Evolutionary conservation across 495 filamentous ascomycete species (phyloP).

Genomic region (Penicillium silybi): DNA sequence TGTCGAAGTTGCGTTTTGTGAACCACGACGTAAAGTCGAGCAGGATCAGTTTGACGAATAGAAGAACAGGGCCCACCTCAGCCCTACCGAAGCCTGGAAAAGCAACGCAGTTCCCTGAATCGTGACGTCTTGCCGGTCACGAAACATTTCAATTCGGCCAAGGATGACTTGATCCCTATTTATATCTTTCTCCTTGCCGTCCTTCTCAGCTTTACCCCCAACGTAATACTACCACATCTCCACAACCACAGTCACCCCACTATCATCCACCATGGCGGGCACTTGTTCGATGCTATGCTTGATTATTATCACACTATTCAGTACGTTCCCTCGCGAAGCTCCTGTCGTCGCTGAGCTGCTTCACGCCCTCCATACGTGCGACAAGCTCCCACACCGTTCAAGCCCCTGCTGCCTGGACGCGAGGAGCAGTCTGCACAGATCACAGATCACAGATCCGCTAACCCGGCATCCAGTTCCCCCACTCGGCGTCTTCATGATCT

Average conservation of each 20-base stretch:
- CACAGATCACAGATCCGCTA: constrained; percentile 1
- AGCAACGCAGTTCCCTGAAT: neutral
- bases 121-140: constrained; percentile 14
- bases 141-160: constrained; percentile 26
- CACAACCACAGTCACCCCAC: neutral
- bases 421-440: neutral
- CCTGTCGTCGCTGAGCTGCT: neutral
- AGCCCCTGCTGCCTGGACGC: constrained; percentile 3
- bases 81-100: neutral
- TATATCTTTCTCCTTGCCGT: constrained; percentile 30
- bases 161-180: constrained; percentile 28
- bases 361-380: neutral
- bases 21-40: no score
- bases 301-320: constrained; percentile 56
- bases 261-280: constrained; percentile 28
- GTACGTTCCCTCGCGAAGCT: constrained; percentile 32
- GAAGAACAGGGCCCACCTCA: no score
- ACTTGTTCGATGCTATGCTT: constrained; percentile 41
- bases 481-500: constrained; percentile 58
- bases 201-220: constrained; percentile 21
- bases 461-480: constrained; percentile 51
- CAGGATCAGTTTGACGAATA: no score
- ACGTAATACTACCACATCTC: neutral
- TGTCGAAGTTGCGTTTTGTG: no score
- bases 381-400: neutral